phyloP scores from a whole-genome alignment of 495 filamentous ascomycete species.

The Bathelium albidoporum region DNA sequence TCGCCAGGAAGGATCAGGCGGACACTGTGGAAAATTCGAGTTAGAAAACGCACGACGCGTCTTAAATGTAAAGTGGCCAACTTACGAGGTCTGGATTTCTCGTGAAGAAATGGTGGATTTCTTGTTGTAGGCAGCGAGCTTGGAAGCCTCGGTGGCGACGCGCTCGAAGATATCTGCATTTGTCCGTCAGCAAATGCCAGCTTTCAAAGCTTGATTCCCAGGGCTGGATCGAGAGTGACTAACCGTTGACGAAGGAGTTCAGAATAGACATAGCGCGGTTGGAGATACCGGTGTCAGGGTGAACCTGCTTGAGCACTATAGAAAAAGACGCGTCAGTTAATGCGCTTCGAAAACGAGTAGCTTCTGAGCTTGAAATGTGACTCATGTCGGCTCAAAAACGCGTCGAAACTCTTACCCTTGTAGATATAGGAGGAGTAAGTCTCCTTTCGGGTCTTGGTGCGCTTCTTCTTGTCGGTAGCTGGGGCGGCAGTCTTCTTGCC shows the following conservation, averaged over 20 bases:
- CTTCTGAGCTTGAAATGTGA: conserved; percentile 11
- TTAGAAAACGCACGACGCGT: background rate
- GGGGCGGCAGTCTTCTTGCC: conserved; percentile 96
- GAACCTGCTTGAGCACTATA: conserved; percentile 97
- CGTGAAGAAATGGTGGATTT: conserved; percentile 99
- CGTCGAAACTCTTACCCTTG: conserved; percentile 63
- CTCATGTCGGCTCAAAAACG: conserved; percentile 15
- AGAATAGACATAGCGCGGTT: conserved; percentile 99
- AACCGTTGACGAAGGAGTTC: conserved; percentile 99
- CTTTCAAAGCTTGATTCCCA: conserved; percentile 5
- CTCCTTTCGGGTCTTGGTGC: conserved; percentile 99
- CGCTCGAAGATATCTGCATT: conserved; percentile 96
- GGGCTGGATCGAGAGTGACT: conserved; percentile 27
- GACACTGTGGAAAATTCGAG: conserved; percentile 41
- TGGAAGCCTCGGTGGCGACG: conserved; percentile 95
- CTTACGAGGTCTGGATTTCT: conserved; percentile 95
- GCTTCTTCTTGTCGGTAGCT: conserved; percentile 99
- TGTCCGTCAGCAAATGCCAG: conserved; percentile 16
- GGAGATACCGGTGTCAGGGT: conserved; percentile 99
- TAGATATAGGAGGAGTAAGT: conserved; percentile 99
- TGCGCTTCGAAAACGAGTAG: background rate
- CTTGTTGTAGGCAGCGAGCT: conserved; percentile 99
- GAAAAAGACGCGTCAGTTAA: conserved; percentile 33
- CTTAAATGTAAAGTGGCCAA: conserved; percentile 12
- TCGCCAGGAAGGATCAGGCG: conserved; percentile 96